These are phyloP conservation scores for Ceratocystis huliohia DNA, from an alignment of 2,329 filamentous ascomycete genomes.

Conservation along the genomic window DNA sequence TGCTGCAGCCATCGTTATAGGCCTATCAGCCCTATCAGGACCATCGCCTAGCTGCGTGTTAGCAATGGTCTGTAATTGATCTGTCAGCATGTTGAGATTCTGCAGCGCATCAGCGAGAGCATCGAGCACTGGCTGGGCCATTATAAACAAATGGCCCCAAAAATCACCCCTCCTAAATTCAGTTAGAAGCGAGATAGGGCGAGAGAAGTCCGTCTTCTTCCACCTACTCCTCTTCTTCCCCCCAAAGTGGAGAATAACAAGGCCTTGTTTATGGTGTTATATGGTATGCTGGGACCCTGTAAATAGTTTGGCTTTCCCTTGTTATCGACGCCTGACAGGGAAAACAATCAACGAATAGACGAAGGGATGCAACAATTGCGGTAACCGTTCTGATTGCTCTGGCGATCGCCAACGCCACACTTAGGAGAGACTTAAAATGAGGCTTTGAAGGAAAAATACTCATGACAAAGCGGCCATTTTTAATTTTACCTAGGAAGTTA, in stretches of 20 bases:
- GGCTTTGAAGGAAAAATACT: no score
- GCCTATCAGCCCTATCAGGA: no score
- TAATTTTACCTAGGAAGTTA: no score
- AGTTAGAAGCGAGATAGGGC: not conserved
- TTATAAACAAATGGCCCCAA: not conserved
- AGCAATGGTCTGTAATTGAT: conserved; percentile 4
- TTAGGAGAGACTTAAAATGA: not conserved
- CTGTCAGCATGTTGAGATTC: conserved; percentile 8
- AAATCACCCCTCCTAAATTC: not conserved
- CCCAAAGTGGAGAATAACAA: conserved; percentile 1
- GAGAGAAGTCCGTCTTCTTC: no score
- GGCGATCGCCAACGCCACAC: not conserved
- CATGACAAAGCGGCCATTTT: no score
- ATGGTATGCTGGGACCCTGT: conserved; percentile 2
- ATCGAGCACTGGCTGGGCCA: conserved; percentile 3
- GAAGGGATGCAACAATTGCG: not conserved
- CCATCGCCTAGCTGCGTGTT: not conserved
- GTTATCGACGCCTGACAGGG: not conserved
- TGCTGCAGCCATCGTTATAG: no score
- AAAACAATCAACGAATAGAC: not conserved
- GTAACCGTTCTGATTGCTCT: not conserved
- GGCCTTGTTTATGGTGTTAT: not conserved
- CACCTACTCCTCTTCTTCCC: not conserved
- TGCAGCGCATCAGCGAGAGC: conserved; percentile 2
- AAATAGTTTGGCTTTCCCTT: not conserved